These are phyloP conservation scores for Eragrostis nindensis DNA, from an alignment of 176 grass and related monocot species.

Conservation along the genomic window DNA sequence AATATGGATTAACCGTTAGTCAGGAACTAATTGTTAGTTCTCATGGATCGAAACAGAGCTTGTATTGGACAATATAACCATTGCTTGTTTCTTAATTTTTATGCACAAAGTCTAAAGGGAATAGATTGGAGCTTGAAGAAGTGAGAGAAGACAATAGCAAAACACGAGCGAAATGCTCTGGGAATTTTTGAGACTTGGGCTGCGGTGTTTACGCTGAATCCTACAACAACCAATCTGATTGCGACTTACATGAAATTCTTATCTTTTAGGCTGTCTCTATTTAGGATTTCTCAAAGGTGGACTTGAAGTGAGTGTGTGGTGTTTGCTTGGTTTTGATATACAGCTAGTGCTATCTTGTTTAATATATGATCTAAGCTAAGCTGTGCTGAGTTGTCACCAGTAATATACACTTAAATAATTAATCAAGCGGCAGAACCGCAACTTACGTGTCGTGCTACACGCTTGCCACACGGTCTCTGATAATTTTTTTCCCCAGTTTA, in stretches of 20 bases:
- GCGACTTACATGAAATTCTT: background rate
- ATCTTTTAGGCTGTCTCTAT: background rate
- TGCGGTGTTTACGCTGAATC: no score
- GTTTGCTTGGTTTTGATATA: background rate
- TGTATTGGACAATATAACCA: no score
- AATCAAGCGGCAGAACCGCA: conserved; percentile 16
- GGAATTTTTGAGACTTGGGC: no score
- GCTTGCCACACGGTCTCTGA: background rate
- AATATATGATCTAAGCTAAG: background rate
- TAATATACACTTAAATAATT: background rate
- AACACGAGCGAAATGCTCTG: no score
- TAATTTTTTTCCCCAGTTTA: background rate
- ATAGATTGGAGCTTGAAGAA: no score
- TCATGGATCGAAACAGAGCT: no score
- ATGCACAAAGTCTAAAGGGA: no score
- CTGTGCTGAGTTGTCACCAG: conserved; percentile 36
- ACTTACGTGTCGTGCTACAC: conserved; percentile 7
- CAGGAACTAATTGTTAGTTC: no score
- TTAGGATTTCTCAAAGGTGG: background rate
- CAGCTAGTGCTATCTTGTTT: background rate
- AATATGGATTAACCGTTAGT: no score
- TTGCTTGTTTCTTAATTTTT: no score
- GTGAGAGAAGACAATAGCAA: no score
- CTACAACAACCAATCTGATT: no score
- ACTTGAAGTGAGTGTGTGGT: background rate